A percentile compares a stretch with the other conserved stretches of the same genome.
Conservation (phyloP, 768 basidiomycete genomes). For the Amanita fuliginea region DNA sequence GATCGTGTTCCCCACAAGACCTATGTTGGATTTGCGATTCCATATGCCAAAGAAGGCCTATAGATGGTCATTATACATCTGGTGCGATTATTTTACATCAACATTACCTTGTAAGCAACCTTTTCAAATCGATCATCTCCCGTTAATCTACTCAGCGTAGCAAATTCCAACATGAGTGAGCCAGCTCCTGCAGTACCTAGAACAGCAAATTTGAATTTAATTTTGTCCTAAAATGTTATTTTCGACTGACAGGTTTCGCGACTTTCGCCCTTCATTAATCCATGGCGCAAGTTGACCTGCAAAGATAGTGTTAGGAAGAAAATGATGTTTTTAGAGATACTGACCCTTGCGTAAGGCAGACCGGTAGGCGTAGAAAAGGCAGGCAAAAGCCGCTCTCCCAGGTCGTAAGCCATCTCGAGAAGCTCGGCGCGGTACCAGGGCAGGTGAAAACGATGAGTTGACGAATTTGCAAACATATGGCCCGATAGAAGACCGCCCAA, state of each 20-base stretch:
- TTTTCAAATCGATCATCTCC: conserved; percentile 86
- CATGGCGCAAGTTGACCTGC: conserved; percentile 77
- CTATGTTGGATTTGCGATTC: conserved; percentile 81
- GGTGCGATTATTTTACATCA: neutral
- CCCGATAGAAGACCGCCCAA: conserved; percentile 84
- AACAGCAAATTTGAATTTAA: conserved; percentile 1
- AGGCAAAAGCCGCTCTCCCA: conserved; percentile 77
- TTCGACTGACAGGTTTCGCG: conserved; percentile 65
- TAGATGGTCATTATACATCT: neutral
- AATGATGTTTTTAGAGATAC: conserved; percentile 8
- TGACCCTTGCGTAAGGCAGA: conserved; percentile 82
- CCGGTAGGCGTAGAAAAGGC: conserved; percentile 91
- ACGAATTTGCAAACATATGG: conserved; percentile 67
- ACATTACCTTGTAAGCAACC: conserved; percentile 54
- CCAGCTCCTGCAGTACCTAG: conserved; percentile 88
- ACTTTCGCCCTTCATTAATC: conserved; percentile 66
- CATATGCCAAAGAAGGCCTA: conserved; percentile 86
- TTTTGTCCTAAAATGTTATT: neutral
- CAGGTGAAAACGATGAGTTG: conserved; percentile 57
- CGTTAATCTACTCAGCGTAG: conserved; percentile 83
- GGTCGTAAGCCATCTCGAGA: conserved; percentile 71
- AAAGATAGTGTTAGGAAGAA: conserved; percentile 5
- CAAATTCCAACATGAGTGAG: conserved; percentile 89
- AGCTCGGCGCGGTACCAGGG: conserved; percentile 82
- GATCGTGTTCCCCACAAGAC: conserved; percentile 83